A percentile compares a stretch with the other conserved stretches of the same genome.
Evolutionary conservation across 2,329 filamentous ascomycete genomes (phyloP).

Genomic region (Colletotrichum orchidophilum): DNA sequence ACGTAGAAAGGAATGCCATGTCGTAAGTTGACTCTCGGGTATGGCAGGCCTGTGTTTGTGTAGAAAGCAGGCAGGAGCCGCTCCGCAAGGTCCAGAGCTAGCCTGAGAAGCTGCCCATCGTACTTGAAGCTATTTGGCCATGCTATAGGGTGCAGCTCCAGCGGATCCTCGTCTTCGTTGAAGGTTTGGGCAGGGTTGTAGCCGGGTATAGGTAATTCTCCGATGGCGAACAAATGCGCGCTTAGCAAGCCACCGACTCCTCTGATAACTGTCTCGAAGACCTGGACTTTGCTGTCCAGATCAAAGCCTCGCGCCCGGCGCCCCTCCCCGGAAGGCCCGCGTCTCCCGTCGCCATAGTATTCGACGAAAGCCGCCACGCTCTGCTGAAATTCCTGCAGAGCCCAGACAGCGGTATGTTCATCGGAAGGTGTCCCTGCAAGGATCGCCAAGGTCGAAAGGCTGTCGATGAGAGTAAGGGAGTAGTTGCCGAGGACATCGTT

Average conservation of each 20-base stretch:
- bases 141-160: slow-evolving; percentile 64
- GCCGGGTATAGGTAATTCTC: slow-evolving; percentile 85
- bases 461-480: slow-evolving; percentile 94
- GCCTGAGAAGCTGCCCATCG: slow-evolving; percentile 87
- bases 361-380: slow-evolving; percentile 80
- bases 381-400: slow-evolving; percentile 80
- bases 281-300: slow-evolving; percentile 96
- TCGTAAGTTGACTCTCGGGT: slow-evolving; percentile 91
- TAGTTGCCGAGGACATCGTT: slow-evolving; percentile 99
- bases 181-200: slow-evolving; percentile 66
- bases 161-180: slow-evolving; percentile 43
- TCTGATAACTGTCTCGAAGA: slow-evolving; percentile 97
- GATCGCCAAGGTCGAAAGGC: slow-evolving; percentile 91
- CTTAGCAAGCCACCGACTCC: slow-evolving; percentile 91
- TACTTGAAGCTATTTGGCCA: slow-evolving; percentile 83
- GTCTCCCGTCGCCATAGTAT: slow-evolving; percentile 86
- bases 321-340: slow-evolving; percentile 74
- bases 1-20: slow-evolving; percentile 92
- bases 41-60: slow-evolving; percentile 89
- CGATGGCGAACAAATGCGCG: slow-evolving; percentile 91
- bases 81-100: slow-evolving; percentile 86
- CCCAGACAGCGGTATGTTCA: slow-evolving; percentile 64
- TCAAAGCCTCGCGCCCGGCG: slow-evolving; percentile 84
- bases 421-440: slow-evolving; percentile 78
- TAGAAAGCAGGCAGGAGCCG: slow-evolving; percentile 92